Base-by-base conservation (phyloP, 306 rosid species). In the Rosa rugosa region DNA sequence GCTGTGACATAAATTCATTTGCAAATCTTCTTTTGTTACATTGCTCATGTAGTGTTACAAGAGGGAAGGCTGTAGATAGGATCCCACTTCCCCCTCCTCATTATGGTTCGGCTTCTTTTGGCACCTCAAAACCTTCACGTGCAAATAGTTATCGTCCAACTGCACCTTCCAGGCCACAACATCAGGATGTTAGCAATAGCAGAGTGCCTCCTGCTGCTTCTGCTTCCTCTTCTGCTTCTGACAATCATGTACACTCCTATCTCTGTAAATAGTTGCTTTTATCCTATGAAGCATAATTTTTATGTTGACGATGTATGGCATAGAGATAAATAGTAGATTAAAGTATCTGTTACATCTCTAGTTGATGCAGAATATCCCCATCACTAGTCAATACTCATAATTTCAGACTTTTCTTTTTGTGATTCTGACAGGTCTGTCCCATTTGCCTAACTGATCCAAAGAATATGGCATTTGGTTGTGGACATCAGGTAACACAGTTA, bases 391-490 rank as follows among this genome's bases (percentile, higher is more conserved):
- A 77, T 59, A 57, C 45, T 46, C 70, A 69, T 8, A 27, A 46
- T 50, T 23, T 69, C 60, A 38, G 81, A 72, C 20, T n/a, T 18
- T 40, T 17, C 9, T 60, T 71, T 81, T 18, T 71, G 72, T 82
- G 25, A 54, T 83, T 66, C 41, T 53, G 71, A 67, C 89, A 96
- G 99, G 65, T 82, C 73, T 96, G 99, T 83, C 91, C 92, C 82
- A 90, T 96, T 86, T 96, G 97, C 87, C 82, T 89, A 63, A 23
- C 79, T 14, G 71, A 89, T 83, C 84, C 92, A 8, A 93, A 87
- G 84, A 82, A 96, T 42, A 88, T 96, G 97, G 98, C 98, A 18
- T 96, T 96, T 72, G 99, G 96, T 65, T 96, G 99, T 31, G 98
- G 98, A 27, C 99, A 96, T 84, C 96, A 91, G 96, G 99, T 96